Percentiles rank a stretch among this genome's conserved stretches.
Evolutionary conservation across 257 asterid species (phyloP).

Genomic region (Nicotiana noctiflora): DNA sequence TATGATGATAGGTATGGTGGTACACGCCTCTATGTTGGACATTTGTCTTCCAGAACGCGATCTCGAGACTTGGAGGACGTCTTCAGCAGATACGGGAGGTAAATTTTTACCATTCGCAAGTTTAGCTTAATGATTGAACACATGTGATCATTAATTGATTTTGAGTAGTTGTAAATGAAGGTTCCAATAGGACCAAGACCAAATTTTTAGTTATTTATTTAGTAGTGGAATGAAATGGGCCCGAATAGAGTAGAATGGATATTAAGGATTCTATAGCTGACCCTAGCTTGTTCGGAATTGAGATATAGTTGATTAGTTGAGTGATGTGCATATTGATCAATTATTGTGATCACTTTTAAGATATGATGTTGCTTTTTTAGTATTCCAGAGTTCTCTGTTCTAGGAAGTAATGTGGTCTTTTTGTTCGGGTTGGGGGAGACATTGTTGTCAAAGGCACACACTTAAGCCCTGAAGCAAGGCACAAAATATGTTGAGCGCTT

Average conservation of each 20-base stretch:
- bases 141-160: background rate
- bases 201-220: background rate
- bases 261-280: background rate
- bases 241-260: background rate
- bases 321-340: background rate
- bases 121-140: background rate
- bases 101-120: background rate
- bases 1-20: constrained; percentile 47
- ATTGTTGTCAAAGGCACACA: too few relatives aligned
- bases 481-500: too few relatives aligned
- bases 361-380: background rate
- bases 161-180: background rate
- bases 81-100: constrained; percentile 58
- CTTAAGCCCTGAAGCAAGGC: too few relatives aligned
- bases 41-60: constrained; percentile 44
- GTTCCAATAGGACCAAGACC: background rate
- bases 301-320: background rate
- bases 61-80: constrained; percentile 55
- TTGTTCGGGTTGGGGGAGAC: background rate
- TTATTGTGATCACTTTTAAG: background rate
- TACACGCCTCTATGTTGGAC: constrained; percentile 55
- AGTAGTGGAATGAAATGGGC: background rate
- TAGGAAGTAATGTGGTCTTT: background rate
- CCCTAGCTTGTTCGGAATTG: background rate
- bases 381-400: background rate